Evolutionary conservation across 2,329 filamentous ascomycete genomes (phyloP).

Genomic region (Hypoxylon sp.): DNA sequence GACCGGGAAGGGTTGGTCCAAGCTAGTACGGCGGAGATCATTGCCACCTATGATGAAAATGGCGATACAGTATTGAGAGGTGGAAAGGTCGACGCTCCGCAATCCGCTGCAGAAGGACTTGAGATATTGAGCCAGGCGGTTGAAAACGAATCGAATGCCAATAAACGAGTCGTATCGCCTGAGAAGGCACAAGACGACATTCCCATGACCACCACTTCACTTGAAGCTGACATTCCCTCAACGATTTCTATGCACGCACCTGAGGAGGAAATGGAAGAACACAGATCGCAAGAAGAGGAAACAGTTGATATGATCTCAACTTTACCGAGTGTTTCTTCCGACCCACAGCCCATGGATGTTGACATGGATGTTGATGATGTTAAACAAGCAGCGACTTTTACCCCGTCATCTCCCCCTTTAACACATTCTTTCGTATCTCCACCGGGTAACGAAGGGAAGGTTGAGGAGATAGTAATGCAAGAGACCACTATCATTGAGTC

Average conservation of each 20-base stretch:
- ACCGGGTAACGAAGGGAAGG: conserved; percentile 12
- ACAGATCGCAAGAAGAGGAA: conserved; percentile 33
- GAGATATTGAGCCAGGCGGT: conserved; percentile 45
- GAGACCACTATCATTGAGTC: conserved; percentile 20
- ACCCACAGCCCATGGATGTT: conserved; percentile 56
- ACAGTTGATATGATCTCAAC: conserved; percentile 28
- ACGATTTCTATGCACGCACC: background rate
- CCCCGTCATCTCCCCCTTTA: conserved; percentile 43
- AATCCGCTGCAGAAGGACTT: conserved; percentile 48
- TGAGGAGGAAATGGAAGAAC: conserved; percentile 13
- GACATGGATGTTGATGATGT: conserved; percentile 44
- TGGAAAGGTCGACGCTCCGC: conserved; percentile 8
- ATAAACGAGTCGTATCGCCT: conserved; percentile 4
- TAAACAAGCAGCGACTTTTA: conserved; percentile 2
- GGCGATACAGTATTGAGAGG: conserved; percentile 32
- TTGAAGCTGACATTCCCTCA: conserved; percentile 2
- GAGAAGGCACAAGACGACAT: conserved; percentile 19
- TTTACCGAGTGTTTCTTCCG: conserved; percentile 48
- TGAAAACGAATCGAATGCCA: conserved; percentile 39
- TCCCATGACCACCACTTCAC: background rate
- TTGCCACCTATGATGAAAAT: conserved; percentile 40
- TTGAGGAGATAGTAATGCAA: conserved; percentile 22
- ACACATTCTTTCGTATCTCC: conserved; percentile 43
- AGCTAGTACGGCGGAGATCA: background rate
- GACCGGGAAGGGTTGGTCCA: conserved; percentile 5